A percentile compares a stretch with the other conserved stretches of the same genome.
phyloP scores from a whole-genome alignment of 2,329 filamentous ascomycete species.

The Pseudomassariella vexata region DNA sequence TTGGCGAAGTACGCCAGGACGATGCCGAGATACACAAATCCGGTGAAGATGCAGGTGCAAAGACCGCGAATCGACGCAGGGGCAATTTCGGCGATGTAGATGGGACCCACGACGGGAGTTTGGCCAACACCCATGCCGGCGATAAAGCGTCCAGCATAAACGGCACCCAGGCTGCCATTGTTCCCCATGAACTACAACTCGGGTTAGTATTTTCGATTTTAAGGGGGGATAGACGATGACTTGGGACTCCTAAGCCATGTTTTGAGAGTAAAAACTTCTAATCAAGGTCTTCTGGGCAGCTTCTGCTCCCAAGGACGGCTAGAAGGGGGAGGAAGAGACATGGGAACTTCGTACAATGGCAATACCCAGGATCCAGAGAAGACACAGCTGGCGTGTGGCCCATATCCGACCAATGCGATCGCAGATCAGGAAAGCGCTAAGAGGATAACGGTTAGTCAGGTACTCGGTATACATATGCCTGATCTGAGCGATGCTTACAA shows the following conservation, averaged over 20 bases:
- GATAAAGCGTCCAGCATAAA: slow-evolving; percentile 63
- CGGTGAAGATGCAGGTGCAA: slow-evolving; percentile 66
- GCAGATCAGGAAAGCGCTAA: slow-evolving; percentile 53
- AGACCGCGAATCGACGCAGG: slow-evolving; percentile 65
- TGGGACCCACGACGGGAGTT: slow-evolving; percentile 38
- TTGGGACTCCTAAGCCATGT: too few species aligned
- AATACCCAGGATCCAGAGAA: slow-evolving; percentile 53
- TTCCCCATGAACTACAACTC: slow-evolving; percentile 53
- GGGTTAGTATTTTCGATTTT: too few species aligned
- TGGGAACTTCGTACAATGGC: too few species aligned
- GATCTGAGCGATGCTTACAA: slow-evolving; percentile 34
- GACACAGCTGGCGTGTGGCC: slow-evolving; percentile 53
- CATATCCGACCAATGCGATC: slow-evolving; percentile 58
- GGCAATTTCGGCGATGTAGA: slow-evolving; percentile 69
- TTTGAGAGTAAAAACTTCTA: too few species aligned
- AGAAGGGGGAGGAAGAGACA: too few species aligned
- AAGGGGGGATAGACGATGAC: too few species aligned
- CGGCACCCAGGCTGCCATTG: slow-evolving; percentile 46
- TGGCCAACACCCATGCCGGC: slow-evolving; percentile 42
- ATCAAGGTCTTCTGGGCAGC: too few species aligned
- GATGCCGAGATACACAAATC: slow-evolving; percentile 70
- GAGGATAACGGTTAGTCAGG: background rate
- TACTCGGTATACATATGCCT: slow-evolving; percentile 29
- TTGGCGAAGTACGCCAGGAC: slow-evolving; percentile 75
- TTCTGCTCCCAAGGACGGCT: too few species aligned